Conservation (phyloP, 2,329 filamentous ascomycete genomes). For the Aureobasidium musti region DNA sequence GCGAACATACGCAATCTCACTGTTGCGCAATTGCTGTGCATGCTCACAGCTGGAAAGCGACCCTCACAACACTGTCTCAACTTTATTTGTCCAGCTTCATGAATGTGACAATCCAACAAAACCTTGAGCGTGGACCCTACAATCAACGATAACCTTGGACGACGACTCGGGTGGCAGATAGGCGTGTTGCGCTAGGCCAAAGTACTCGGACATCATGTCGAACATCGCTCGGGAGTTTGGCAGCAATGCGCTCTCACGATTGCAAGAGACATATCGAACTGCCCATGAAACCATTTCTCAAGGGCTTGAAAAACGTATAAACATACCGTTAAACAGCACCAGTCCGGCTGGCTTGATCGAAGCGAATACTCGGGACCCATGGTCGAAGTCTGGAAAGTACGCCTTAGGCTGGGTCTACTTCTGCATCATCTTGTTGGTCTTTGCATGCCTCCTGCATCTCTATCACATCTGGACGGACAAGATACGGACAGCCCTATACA, state of each 20-base stretch:
- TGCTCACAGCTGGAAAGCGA: neutral
- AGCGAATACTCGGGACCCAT: constrained; percentile 69
- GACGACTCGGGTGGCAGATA: neutral
- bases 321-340: constrained; percentile 58
- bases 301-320: constrained; percentile 49
- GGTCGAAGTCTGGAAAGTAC: constrained; percentile 80
- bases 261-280: neutral
- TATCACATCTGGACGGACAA: constrained; percentile 95
- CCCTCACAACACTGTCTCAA: neutral
- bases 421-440: constrained; percentile 67
- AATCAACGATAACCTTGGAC: neutral
- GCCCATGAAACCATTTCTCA: neutral
- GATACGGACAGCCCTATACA: constrained; percentile 84
- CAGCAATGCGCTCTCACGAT: neutral
- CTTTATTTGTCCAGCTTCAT: neutral
- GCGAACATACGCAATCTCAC: constrained; percentile 9
- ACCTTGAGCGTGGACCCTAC: neutral
- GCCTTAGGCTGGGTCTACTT: constrained; percentile 88
- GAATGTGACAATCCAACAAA: neutral
- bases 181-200: neutral
- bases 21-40: constrained; percentile 15
- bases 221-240: neutral
- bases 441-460: constrained; percentile 68
- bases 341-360: constrained; percentile 58
- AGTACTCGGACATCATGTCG: neutral